phyloP scores from a whole-genome alignment of 2,329 filamentous ascomycete genomes.

The Leptoxyphium fumago region DNA sequence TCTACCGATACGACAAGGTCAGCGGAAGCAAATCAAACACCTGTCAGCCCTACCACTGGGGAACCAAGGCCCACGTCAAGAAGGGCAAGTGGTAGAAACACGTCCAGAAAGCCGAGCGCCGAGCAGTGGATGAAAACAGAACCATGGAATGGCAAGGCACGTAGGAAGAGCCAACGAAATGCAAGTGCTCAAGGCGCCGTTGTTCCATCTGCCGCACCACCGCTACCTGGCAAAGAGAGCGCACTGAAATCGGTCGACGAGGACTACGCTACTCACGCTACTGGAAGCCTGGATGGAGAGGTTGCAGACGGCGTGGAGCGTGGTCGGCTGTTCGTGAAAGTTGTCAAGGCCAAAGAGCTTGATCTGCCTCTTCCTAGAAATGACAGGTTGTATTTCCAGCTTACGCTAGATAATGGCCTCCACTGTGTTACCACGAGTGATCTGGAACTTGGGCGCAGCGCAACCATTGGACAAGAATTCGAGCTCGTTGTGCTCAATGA shows the following conservation, averaged over 20 bases:
- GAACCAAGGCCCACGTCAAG: slow-evolving; percentile 22
- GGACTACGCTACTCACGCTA: slow-evolving; percentile 41
- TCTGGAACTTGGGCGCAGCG: slow-evolving; percentile 81
- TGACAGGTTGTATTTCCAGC: slow-evolving; percentile 83
- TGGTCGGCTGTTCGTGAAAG: slow-evolving; percentile 90
- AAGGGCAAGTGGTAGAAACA: slow-evolving; percentile 47
- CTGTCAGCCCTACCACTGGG: slow-evolving; percentile 38
- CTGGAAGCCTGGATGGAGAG: slow-evolving; percentile 32
- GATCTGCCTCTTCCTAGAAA: slow-evolving; percentile 81
- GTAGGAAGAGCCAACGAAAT: slow-evolving; percentile 49
- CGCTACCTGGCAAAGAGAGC: slow-evolving; percentile 75
- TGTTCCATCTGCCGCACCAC: slow-evolving; percentile 50
- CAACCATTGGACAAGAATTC: slow-evolving; percentile 94
- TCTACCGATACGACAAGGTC: slow-evolving; percentile 22
- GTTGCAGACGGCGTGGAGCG: slow-evolving; percentile 63
- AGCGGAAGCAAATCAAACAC: slow-evolving; percentile 27
- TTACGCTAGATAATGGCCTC: slow-evolving; percentile 94
- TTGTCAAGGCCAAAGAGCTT: slow-evolving; percentile 93
- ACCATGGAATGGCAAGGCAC: slow-evolving; percentile 77
- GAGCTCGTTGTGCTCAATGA: slow-evolving; percentile 94
- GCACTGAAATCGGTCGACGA: slow-evolving; percentile 52
- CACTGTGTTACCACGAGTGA: slow-evolving; percentile 96
- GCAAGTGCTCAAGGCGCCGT: slow-evolving; percentile 30
- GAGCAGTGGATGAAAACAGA: slow-evolving; percentile 87
- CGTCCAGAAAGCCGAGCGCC: slow-evolving; percentile 64